phyloP scores from a whole-genome alignment of 331 rosid genomes.

The Arachis monticola region DNA sequence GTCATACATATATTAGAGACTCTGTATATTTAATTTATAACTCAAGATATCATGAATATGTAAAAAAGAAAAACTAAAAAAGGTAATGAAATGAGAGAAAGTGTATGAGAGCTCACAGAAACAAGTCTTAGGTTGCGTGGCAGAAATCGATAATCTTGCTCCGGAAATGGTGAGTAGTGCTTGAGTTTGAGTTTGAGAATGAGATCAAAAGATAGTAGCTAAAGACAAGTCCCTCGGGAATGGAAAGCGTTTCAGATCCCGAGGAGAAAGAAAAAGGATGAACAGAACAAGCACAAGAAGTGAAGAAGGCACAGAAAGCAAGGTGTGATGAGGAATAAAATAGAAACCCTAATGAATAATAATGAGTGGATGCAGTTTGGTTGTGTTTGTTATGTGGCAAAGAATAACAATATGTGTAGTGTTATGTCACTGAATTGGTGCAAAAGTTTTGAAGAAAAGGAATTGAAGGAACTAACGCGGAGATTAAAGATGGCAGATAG shows the following conservation, averaged over 20 bases:
- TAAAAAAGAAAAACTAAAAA: not conserved
- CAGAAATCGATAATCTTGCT: slow-evolving; percentile 40
- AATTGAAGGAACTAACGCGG: slow-evolving; percentile 47
- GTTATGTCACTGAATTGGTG: slow-evolving; percentile 56
- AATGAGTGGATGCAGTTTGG: not conserved
- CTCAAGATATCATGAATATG: too few relatives aligned
- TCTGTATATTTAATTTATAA: too few relatives aligned
- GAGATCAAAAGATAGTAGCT: not conserved
- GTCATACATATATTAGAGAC: too few relatives aligned
- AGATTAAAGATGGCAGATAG: slow-evolving; percentile 39
- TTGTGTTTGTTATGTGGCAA: slow-evolving; percentile 27
- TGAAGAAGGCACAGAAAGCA: slow-evolving; percentile 24
- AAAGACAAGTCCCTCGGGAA: slow-evolving; percentile 54
- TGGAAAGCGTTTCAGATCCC: slow-evolving; percentile 59
- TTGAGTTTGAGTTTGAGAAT: slow-evolving; percentile 16
- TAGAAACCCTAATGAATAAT: slow-evolving; percentile 54
- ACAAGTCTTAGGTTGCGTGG: too few relatives aligned
- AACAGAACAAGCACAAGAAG: slow-evolving; percentile 14
- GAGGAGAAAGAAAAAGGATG: slow-evolving; percentile 11
- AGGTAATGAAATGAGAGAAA: not conserved
- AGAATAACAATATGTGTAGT: slow-evolving; percentile 30
- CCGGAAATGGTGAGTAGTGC: not conserved
- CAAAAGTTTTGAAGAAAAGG: slow-evolving; percentile 61
- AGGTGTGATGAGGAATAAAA: not conserved
- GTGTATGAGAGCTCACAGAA: slow-evolving; percentile 46